Evolutionary conservation across 805 yeast species (phyloP).

Genomic region (Isabelozyma gotoi): DNA sequence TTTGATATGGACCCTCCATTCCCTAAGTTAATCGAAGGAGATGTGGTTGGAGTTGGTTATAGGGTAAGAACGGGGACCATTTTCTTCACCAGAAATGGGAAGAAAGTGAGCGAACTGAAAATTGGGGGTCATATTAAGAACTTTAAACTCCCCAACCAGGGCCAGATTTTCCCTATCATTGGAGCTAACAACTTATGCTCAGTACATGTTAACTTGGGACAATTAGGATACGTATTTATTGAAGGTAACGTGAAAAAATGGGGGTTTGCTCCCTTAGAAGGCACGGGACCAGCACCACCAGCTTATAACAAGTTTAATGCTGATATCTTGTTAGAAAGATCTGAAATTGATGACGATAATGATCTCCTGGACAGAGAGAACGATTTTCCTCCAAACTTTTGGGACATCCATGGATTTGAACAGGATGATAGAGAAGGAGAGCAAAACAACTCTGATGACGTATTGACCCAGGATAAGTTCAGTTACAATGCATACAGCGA

Average conservation of each 20-base stretch:
- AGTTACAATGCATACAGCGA: slow-evolving; percentile 43
- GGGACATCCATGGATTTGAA: slow-evolving; percentile 34
- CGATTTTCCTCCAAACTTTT: slow-evolving; percentile 59
- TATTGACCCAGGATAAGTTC: slow-evolving; percentile 26
- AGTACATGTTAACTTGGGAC: slow-evolving; percentile 88
- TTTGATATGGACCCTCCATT: slow-evolving; percentile 45
- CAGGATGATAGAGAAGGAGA: slow-evolving; percentile 7
- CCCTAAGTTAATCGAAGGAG: slow-evolving; percentile 75
- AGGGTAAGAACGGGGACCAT: slow-evolving; percentile 79
- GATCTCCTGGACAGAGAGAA: slow-evolving; percentile 43
- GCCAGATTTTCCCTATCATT: slow-evolving; percentile 76
- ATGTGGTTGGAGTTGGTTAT: slow-evolving; percentile 91
- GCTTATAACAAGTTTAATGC: slow-evolving; percentile 78
- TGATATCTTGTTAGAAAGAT: slow-evolving; percentile 73
- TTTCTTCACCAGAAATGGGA: slow-evolving; percentile 93
- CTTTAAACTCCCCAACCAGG: slow-evolving; percentile 56
- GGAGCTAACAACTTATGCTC: slow-evolving; percentile 84
- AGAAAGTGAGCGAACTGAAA: slow-evolving; percentile 76
- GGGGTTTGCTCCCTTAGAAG: slow-evolving; percentile 92
- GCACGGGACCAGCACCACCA: slow-evolving; percentile 90
- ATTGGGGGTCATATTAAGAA: slow-evolving; percentile 78
- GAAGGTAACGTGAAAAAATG: slow-evolving; percentile 93
- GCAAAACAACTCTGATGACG: slow-evolving; percentile 10
- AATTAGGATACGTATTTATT: slow-evolving; percentile 82
- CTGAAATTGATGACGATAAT: slow-evolving; percentile 51